Evolutionary conservation across 148 eudicot genomes (phyloP), one percentile per base, ranked within the genome.

Genomic region (Vaccinium myrtillus): DNA sequence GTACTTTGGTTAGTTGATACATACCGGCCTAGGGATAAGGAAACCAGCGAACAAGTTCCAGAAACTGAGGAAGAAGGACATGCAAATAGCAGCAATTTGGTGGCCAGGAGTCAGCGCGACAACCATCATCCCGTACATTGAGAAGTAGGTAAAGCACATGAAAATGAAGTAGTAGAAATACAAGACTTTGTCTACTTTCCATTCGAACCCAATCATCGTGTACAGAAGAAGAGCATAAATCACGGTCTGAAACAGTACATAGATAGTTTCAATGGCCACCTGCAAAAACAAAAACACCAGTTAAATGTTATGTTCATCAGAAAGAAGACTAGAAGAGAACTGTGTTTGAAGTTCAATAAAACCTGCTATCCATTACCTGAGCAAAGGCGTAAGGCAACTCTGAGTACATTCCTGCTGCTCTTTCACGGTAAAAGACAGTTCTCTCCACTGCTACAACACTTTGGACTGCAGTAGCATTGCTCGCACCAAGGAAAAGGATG

Each of bases 11-110:
- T 58, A 1, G 46, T 23, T 14, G 51, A 39, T 36, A 87, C 90
- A 77, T 83, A 88, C 90, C 63, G 87, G 80, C 79, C 84, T 75
- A 7, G 90, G 86, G 6, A 43, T 5, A 5, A 43, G 46, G 46
- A 43, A 43, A 43, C 46, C 46, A 43, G 46, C 5, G 46, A 88
- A 88, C 82, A 88, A 82, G 86, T 85, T 88, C 90, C 90, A 88
- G 84, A 88, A 85, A 81, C 79, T 88, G 71, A 88, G 74, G 84
- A 85, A 88, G 87, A 88, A 88, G 39, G 86, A 71, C 90, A 87
- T 87, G 19, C 80, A 16, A 53, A 84, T 76, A 16, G 81, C 83
- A n/a, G 86, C 88, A 46, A 83, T 61, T 61, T 84, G 86, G 19
- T 16, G 50, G 63, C 58, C 46, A 16, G 86, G 86, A 71, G 87